A percentile compares a stretch with the other conserved stretches of the same genome.
Conservation (phyloP, 2,329 filamentous ascomycete species). For the Parastagonospora avenae region DNA sequence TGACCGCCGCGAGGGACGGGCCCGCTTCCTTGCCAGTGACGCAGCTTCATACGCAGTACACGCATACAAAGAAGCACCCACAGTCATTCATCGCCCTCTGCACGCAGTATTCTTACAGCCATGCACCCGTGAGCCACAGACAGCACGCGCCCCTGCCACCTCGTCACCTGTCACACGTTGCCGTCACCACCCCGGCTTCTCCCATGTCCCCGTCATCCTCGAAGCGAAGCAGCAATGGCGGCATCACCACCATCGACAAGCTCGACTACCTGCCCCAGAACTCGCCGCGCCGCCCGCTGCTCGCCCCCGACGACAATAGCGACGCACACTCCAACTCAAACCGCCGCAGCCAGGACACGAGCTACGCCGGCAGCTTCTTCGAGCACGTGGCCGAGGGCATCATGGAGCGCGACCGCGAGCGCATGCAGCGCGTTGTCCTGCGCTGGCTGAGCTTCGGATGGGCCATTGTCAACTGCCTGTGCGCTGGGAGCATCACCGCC, state of each 20-base stretch:
- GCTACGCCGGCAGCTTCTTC: conserved; percentile 61
- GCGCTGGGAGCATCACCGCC: conserved; percentile 87
- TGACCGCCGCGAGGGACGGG: conserved; percentile 15
- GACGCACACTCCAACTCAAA: conserved; percentile 30
- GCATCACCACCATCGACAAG: conserved; percentile 51
- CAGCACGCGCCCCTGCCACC: conserved; percentile 18
- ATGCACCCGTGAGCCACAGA: neutral
- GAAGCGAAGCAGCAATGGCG: conserved; percentile 36
- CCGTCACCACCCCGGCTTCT: conserved; percentile 11
- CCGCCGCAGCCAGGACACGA: conserved; percentile 49
- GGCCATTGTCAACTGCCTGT: conserved; percentile 70
- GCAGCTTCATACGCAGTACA: neutral
- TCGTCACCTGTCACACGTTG: conserved; percentile 25
- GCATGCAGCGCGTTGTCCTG: conserved; percentile 58
- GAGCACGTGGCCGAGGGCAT: conserved; percentile 66
- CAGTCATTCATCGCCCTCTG: neutral
- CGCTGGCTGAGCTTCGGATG: conserved; percentile 64
- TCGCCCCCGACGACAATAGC: conserved; percentile 42
- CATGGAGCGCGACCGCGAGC: conserved; percentile 60
- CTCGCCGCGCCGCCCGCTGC: conserved; percentile 48
- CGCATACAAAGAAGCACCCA: neutral
- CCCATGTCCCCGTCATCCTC: conserved; percentile 39
- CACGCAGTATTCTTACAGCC: neutral
- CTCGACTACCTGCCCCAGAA: conserved; percentile 53
- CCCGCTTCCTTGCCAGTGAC: neutral